Base-by-base conservation (phyloP, 306 rosid species). In the Vachellia collinsii region DNA sequence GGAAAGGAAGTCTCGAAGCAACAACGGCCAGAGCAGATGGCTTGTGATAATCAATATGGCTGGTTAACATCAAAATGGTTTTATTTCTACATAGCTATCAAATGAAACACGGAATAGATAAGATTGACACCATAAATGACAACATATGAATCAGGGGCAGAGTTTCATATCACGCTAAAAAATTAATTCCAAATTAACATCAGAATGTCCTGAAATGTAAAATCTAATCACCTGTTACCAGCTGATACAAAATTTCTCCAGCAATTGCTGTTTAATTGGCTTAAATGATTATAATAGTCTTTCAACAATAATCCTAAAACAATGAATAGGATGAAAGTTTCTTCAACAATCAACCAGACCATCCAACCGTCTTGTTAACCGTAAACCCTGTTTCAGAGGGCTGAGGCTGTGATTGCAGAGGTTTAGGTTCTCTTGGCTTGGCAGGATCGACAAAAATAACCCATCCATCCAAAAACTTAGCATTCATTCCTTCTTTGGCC, bases 371-470 rank as follows among this genome's bases (percentile, higher is more conserved):
- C 86, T 93, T 94, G 88, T 94, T 90, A 25, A 92, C 88, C 16
- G 92, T 89, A 85, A 88, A 91, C 20, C 99, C 98, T 0, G 86
- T 37, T 70, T 83, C 89, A 22, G 99, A 84, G 73, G 90, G 37
- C 70, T 87, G 87, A 34, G 91, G 61, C 69, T 83, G 88, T 56
- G 88, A 86, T 78, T 84, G 97, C 80, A 79, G 97, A 66, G 94
- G 91, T 78, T 90, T 89, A 0, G 88, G 70, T 81, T 91, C 94
- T 82, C 88, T 92, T 56, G 97, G 95, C 41, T 91, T 95, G 75
- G 98, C 99, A 62, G 99, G 97, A 79, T 93, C 99, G 43, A 93
- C 97, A 74, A 94, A 94, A 76, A 94, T 94, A 82, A 93, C 97
- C 97, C 99, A 95, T 25, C 97, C 99, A 82, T 95, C 99, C 83